Evolutionary conservation across 495 filamentous ascomycete species (phyloP), one percentile per base, ranked within the genome.

Genomic region (Penicillium flavigenum): DNA sequence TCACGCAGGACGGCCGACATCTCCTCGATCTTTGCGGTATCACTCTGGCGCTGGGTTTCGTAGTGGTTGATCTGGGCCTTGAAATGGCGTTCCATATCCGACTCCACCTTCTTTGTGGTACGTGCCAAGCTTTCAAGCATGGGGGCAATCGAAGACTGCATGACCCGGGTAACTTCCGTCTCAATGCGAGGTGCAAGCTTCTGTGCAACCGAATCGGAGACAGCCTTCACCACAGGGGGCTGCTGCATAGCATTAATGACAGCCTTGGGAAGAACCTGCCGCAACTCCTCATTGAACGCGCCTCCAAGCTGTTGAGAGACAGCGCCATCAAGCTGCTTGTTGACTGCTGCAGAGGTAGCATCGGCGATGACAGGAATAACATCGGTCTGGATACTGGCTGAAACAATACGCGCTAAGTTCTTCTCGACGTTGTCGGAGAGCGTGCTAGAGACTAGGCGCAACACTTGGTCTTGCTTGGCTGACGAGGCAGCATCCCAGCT

Each of bases 401-500:
- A 79, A 50, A 96, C 83, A 54, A 95, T 87, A 27, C 81, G 82
- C 26, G 82, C 75, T 32, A 96, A 79, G 24, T 86, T 88, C 62
- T 86, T 82, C 69, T 97, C 91, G 29, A 95, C 89, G 59, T 97
- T 98, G 45, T 94, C 87, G 19, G 90, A 88, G 19, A 99, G 78
- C 12, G 94, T 93, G 50, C 82, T 86, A 1, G 91, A 94, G 9
- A 99, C 89, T 43, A 96, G 79, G 20, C 90, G 88, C 50, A 99
- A 81, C 32, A 99, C 77, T 56, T 88, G 85, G 53, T 92, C 87
- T 59, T 90, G 88, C 58, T 86, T 86, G n/a, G 85, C 81, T 16
- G 84, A 75, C 27, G 83, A 81, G 27, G 86, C 80, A 50, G 83
- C 83, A 69, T 86, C 83, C 66, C 83, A 81, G 49, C 79, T 76